Conservation (phyloP, 805 yeast species). For the Torulaspora maleeae region DNA sequence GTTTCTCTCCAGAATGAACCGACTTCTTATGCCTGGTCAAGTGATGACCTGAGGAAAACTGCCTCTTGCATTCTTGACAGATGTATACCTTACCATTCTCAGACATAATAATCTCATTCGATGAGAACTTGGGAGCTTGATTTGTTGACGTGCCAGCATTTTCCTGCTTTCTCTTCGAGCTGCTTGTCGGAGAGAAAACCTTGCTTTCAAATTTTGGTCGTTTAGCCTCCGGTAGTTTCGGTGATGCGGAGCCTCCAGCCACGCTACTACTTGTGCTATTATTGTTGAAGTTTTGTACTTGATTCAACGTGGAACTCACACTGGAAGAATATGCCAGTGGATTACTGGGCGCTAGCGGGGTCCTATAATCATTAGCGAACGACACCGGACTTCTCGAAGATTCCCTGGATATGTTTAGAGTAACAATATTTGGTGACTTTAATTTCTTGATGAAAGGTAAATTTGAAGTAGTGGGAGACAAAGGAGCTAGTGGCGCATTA, state of each 20-base stretch:
- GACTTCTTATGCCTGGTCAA: constrained; percentile 38
- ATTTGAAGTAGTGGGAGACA: constrained; percentile 23
- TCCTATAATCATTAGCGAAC: constrained; percentile 22
- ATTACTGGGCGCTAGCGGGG: constrained; percentile 22
- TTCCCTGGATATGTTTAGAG: constrained; percentile 33
- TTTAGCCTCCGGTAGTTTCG: constrained; percentile 13
- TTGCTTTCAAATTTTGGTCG: constrained; percentile 17
- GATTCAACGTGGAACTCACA: constrained; percentile 19
- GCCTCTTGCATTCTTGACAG: constrained; percentile 36
- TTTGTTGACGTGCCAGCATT: constrained; percentile 7
- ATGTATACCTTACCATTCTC: constrained; percentile 36
- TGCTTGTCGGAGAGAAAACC: constrained; percentile 4
- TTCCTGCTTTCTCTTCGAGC: constrained; percentile 9
- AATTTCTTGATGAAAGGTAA: constrained; percentile 30
- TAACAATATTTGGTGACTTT: constrained; percentile 34
- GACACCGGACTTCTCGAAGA: constrained; percentile 32
- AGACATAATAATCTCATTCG: constrained; percentile 32
- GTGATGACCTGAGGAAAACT: constrained; percentile 38
- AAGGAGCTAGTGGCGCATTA: constrained; percentile 15
- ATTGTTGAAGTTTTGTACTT: constrained; percentile 18
- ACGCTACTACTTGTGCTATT: constrained; percentile 14
- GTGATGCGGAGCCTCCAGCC: constrained; percentile 17
- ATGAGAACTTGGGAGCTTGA: constrained; percentile 29
- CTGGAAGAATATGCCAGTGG: constrained; percentile 22
- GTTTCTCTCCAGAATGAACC: constrained; percentile 38